Evolutionary conservation across 169 alveolate genomes (phyloP).

Genomic region (Ichthyophthirius multifiliis): DNA sequence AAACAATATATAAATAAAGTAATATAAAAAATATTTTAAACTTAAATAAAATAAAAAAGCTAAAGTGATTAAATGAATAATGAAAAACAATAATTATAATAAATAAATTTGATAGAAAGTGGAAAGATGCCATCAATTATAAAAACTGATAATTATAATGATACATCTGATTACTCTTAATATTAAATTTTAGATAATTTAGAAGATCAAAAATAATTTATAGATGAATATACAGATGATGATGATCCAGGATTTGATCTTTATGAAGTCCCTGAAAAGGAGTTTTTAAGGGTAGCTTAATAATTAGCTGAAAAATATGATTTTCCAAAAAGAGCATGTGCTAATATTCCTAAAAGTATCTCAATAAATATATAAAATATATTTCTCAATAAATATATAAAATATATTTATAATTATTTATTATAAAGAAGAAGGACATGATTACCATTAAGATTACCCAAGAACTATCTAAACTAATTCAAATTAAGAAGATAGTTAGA

Average conservation of each 20-base stretch:
- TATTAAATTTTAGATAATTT: background rate
- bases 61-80: background rate
- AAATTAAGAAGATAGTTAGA: conserved; percentile 29
- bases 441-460: background rate
- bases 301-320: conserved; percentile 78
- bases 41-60: background rate
- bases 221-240: conserved; percentile 80
- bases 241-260: conserved; percentile 88
- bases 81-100: background rate
- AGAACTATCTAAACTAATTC: background rate
- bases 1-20: background rate
- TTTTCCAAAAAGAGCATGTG: conserved; percentile 82
- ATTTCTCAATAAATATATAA: background rate
- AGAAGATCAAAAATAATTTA: conserved; percentile 45
- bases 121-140: conserved; percentile 55
- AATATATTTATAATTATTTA: no score
- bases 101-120: background rate
- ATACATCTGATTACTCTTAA: conserved; percentile 35
- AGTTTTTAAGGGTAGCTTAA: conserved; percentile 74
- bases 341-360: background rate
- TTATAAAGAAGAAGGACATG: background rate
- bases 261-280: conserved; percentile 78
- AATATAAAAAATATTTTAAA: background rate
- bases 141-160: conserved; percentile 25
- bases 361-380: no score